Conservation (phyloP, 805 yeast genomes). For the Allodekkera sacchari region DNA sequence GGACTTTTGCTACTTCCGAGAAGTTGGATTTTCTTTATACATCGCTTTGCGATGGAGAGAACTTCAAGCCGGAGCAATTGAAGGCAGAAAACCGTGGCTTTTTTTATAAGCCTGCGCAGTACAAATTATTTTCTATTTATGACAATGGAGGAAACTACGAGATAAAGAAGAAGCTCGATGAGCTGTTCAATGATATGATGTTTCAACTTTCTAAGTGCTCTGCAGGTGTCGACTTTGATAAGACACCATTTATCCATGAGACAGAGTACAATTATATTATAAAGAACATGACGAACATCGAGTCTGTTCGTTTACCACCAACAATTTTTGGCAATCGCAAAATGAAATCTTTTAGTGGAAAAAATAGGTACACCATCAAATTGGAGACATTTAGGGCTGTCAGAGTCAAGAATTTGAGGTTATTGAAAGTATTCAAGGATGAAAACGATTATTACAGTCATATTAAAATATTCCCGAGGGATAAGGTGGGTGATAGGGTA, state of each 20-base stretch:
- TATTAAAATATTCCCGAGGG: constrained; percentile 11
- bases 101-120: constrained; percentile 12
- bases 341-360: constrained; percentile 5
- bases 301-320: constrained; percentile 10
- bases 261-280: constrained; percentile 17
- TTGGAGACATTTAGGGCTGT: constrained; percentile 6
- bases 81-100: constrained; percentile 8
- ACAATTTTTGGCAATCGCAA: constrained; percentile 10
- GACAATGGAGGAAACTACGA: constrained; percentile 4
- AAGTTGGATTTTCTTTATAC: constrained; percentile 11
- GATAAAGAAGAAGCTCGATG: constrained; percentile 8
- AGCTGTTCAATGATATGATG: constrained; percentile 12
- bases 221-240: constrained; percentile 9
- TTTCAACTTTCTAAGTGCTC: constrained; percentile 12
- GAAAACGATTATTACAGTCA: constrained; percentile 13
- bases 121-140: constrained; percentile 6
- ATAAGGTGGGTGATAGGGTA: constrained; percentile 9
- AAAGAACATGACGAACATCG: constrained; percentile 6
- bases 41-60: constrained; percentile 1
- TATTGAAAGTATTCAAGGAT: constrained; percentile 11
- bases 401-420: constrained; percentile 7
- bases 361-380: constrained; percentile 1
- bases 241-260: constrained; percentile 15
- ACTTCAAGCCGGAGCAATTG: constrained; percentile 1
- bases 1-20: too few species aligned